A percentile compares a stretch with the other conserved stretches of the same genome.
Conservation (phyloP, 75 land plant genomes). For the Chamaecyparis obtusa region DNA sequence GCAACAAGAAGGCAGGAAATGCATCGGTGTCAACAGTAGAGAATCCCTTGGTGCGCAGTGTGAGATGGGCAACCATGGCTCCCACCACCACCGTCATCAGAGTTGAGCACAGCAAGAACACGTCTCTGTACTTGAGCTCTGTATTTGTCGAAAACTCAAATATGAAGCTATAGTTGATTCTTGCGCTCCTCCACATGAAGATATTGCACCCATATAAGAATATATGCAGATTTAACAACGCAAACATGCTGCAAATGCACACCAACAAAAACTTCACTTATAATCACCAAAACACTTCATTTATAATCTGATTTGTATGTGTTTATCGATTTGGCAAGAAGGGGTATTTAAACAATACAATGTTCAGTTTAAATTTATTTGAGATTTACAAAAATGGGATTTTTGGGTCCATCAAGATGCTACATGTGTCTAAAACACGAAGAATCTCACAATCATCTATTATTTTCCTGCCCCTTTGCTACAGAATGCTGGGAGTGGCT, state of each 20-base stretch:
- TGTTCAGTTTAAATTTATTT: no score
- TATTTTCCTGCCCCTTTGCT: no score
- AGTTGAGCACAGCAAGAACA: conserved; percentile 42
- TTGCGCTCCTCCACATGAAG: conserved; percentile 52
- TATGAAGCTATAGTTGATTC: conserved; percentile 60
- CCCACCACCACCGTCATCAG: conserved; percentile 41
- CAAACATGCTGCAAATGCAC: conserved; percentile 33
- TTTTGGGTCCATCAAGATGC: no score
- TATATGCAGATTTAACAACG: conserved; percentile 48
- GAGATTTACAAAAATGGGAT: no score
- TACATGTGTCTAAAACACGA: no score
- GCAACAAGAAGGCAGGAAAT: conserved; percentile 23
- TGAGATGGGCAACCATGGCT: conserved; percentile 32
- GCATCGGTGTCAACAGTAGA: conserved; percentile 13
- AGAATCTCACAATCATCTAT: no score
- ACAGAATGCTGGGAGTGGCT: no score
- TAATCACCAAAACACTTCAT: background rate
- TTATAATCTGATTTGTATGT: background rate
- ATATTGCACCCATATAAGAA: conserved; percentile 56
- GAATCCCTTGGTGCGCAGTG: conserved; percentile 19
- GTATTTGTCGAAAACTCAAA: conserved; percentile 57
- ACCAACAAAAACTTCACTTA: no score
- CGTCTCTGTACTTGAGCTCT: conserved; percentile 49
- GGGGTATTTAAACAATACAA: no score
- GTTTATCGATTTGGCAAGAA: background rate